These are phyloP conservation scores for Fusarium neocosmosporiellum DNA, from an alignment of 2,329 filamentous ascomycete genomes.

Conservation along the genomic window DNA sequence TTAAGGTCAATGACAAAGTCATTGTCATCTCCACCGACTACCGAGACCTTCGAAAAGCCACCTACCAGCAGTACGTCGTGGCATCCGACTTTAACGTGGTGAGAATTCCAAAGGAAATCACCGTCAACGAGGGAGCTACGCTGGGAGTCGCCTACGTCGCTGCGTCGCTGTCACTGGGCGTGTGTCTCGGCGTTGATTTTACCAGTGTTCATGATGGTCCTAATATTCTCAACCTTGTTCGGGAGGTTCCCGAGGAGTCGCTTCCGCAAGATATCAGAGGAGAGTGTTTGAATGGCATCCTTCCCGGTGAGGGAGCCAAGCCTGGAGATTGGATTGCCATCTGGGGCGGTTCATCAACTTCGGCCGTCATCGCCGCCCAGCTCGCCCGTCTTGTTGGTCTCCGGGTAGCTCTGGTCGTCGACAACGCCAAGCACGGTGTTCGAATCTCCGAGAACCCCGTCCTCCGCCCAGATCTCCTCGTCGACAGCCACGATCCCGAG, in stretches of 20 bases:
- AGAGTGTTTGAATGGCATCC: constrained; percentile 71
- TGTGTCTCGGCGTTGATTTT: constrained; percentile 78
- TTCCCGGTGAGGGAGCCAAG: constrained; percentile 62
- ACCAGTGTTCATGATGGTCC: constrained; percentile 63
- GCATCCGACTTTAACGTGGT: constrained; percentile 74
- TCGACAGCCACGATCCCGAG: constrained; percentile 74
- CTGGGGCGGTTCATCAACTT: constrained; percentile 81
- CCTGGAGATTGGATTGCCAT: constrained; percentile 77
- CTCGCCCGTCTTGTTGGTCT: constrained; percentile 75
- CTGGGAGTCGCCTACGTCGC: constrained; percentile 79
- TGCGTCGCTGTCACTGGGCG: constrained; percentile 72
- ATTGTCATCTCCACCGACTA: constrained; percentile 81
- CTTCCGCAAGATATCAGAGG: constrained; percentile 71
- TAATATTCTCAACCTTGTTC: constrained; percentile 66
- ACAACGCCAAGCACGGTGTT: constrained; percentile 73
- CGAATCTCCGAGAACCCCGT: constrained; percentile 60
- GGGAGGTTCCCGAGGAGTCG: constrained; percentile 54
- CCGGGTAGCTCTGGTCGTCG: constrained; percentile 73
- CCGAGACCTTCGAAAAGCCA: constrained; percentile 76
- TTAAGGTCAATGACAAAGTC: constrained; percentile 67
- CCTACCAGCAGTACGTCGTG: constrained; percentile 77
- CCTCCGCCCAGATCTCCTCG: constrained; percentile 68
- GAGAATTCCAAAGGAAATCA: constrained; percentile 65
- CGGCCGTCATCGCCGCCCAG: constrained; percentile 74
- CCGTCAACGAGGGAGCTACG: constrained; percentile 67